A percentile compares a stretch with the other conserved stretches of the same genome.
These are phyloP conservation scores for Monarda citriodora DNA, from an alignment of 305 asterid species.

Conservation along the genomic window DNA sequence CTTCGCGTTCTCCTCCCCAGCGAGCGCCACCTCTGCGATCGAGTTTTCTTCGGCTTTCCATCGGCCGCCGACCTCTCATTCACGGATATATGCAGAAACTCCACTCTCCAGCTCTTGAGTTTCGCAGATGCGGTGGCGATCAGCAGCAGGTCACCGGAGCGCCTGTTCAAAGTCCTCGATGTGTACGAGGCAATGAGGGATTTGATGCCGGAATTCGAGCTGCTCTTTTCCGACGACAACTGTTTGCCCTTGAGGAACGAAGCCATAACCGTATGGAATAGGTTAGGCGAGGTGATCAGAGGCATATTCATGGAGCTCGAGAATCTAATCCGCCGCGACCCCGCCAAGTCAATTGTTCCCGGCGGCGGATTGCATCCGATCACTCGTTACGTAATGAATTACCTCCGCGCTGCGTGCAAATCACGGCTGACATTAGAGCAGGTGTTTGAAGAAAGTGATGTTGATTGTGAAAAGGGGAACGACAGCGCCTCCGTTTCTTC, in stretches of 20 bases:
- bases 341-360: constrained; percentile 73
- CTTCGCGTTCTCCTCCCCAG: constrained; percentile 74
- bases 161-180: constrained; percentile 81
- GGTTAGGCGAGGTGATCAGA: constrained; percentile 75
- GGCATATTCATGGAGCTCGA: constrained; percentile 84
- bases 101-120: constrained; percentile 59
- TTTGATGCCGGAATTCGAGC: constrained; percentile 72
- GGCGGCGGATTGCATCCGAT: constrained; percentile 93
- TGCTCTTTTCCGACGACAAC: constrained; percentile 61
- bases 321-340: constrained; percentile 75
- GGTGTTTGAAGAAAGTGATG: constrained; percentile 58
- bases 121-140: constrained; percentile 81
- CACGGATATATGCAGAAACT: constrained; percentile 67
- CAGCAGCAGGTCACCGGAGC: constrained; percentile 79
- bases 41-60: constrained; percentile 50
- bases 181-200: constrained; percentile 83
- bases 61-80: constrained; percentile 60
- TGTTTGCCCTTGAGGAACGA: constrained; percentile 57
- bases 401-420: constrained; percentile 78
- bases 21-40: constrained; percentile 73
- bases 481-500: constrained; percentile 14
- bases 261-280: constrained; percentile 58
- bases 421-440: constrained; percentile 69
- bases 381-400: constrained; percentile 86
- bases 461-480: constrained; percentile 38